These are phyloP conservation scores for Crepidotus variabilis DNA, from an alignment of 768 basidiomycete genomes.

Conservation along the genomic window DNA sequence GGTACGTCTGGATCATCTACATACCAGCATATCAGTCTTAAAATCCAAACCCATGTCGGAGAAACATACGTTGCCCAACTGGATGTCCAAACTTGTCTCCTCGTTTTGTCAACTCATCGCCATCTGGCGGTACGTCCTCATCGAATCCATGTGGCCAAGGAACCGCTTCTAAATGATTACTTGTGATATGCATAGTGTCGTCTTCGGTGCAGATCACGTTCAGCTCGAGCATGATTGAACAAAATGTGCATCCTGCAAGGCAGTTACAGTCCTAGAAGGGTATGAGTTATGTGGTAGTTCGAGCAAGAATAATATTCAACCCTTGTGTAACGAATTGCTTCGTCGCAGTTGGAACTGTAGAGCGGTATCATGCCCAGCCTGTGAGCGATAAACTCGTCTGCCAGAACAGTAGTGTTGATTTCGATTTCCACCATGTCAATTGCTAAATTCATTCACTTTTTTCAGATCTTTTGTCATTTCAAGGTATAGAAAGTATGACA, in stretches of 20 bases:
- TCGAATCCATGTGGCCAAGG: slow-evolving; percentile 26
- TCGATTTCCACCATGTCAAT: slow-evolving; percentile 96
- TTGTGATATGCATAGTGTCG: slow-evolving; percentile 82
- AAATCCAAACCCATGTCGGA: not conserved
- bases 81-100: slow-evolving; percentile 75
- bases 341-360: slow-evolving; percentile 82
- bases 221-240: slow-evolving; percentile 81
- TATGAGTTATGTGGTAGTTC: slow-evolving; percentile 2
- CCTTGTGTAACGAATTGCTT: slow-evolving; percentile 77
- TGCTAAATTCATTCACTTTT: slow-evolving; percentile 41
- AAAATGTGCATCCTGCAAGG: slow-evolving; percentile 76
- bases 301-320: slow-evolving; percentile 33
- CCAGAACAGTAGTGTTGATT: slow-evolving; percentile 87
- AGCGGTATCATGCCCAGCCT: slow-evolving; percentile 93
- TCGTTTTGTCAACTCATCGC: slow-evolving; percentile 75
- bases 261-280: slow-evolving; percentile 86
- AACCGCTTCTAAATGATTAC: slow-evolving; percentile 72
- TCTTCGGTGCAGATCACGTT: slow-evolving; percentile 71
- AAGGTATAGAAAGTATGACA: slow-evolving; percentile 24
- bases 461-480: slow-evolving; percentile 7
- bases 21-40: slow-evolving; percentile 5
- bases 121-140: slow-evolving; percentile 35
- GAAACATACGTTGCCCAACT: slow-evolving; percentile 71
- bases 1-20: slow-evolving; percentile 56
- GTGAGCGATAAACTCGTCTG: slow-evolving; percentile 97